Conservation (phyloP, 2,329 filamentous ascomycete genomes). For the Gnomoniopsis sp. region DNA sequence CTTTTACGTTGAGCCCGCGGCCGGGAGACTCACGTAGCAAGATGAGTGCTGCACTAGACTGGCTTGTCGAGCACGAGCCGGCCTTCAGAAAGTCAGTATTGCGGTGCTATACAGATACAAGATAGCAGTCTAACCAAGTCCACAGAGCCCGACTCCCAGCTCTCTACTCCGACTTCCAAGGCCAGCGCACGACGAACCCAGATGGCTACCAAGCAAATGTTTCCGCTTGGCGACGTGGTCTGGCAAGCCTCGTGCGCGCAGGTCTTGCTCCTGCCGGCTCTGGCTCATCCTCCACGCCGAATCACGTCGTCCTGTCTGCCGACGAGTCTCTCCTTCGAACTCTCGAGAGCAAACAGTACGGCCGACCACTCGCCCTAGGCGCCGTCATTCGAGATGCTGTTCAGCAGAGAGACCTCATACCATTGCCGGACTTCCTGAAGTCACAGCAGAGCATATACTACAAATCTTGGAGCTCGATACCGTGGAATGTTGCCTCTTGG, state of each 20-base stretch:
- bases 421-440: conserved; percentile 64
- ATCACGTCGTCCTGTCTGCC: conserved; percentile 50
- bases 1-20: not conserved
- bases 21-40: conserved; percentile 1
- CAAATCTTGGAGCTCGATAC: conserved; percentile 63
- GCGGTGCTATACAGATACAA: not conserved
- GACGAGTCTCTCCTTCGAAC: conserved; percentile 65
- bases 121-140: conserved; percentile 5
- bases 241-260: conserved; percentile 27
- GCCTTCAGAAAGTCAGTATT: conserved; percentile 25
- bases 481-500: conserved; percentile 73
- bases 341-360: conserved; percentile 74
- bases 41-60: conserved; percentile 22
- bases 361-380: conserved; percentile 75
- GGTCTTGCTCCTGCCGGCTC: conserved; percentile 28
- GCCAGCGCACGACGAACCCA: conserved; percentile 24
- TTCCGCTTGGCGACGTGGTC: conserved; percentile 32
- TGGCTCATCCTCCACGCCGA: conserved; percentile 31
- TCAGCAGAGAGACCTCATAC: conserved; percentile 64
- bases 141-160: conserved; percentile 25
- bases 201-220: conserved; percentile 30
- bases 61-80: conserved; percentile 28
- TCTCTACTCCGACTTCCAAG: conserved; percentile 26
- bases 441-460: conserved; percentile 69
- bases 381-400: conserved; percentile 75